Percentiles rank a stretch among this genome's conserved stretches.
phyloP scores from a whole-genome alignment of 2,329 filamentous ascomycete species.

The Lithohypha guttulata region DNA sequence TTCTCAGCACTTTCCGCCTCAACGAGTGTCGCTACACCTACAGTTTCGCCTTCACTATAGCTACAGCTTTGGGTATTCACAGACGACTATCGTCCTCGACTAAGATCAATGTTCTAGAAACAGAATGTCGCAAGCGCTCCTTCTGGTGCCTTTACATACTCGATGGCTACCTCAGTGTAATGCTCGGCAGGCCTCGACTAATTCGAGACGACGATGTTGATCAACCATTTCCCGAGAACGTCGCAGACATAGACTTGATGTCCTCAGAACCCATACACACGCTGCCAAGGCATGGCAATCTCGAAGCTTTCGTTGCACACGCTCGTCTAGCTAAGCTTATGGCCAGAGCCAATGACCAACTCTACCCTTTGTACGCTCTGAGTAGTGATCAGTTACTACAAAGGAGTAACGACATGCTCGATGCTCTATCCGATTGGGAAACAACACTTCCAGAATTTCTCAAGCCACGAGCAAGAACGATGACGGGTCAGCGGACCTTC shows the following conservation, averaged over 20 bases:
- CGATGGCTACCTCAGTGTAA: conserved; percentile 54
- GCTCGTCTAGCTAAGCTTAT: conserved; percentile 23
- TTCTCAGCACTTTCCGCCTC: conserved; percentile 44
- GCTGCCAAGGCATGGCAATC: conserved; percentile 22
- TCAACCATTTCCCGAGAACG: conserved; percentile 44
- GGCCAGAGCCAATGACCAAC: conserved; percentile 20
- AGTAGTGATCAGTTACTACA: conserved; percentile 19
- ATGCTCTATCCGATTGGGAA: conserved; percentile 19
- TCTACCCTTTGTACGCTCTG: conserved; percentile 22
- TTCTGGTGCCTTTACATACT: conserved; percentile 55
- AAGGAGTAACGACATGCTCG: conserved; percentile 18
- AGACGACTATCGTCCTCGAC: conserved; percentile 23
- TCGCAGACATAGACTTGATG: conserved; percentile 49
- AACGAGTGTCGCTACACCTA: conserved; percentile 47
- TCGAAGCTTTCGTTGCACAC: conserved; percentile 20
- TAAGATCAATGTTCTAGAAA: conserved; percentile 27
- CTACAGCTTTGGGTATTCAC: conserved; percentile 37
- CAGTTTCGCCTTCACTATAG: conserved; percentile 31
- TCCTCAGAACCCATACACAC: conserved; percentile 29
- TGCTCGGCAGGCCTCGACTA: conserved; percentile 49
- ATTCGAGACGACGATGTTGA: conserved; percentile 56
- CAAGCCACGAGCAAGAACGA: conserved; percentile 21
- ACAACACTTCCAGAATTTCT: conserved; percentile 21
- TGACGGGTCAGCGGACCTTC: conserved; percentile 21
- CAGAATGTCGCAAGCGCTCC: conserved; percentile 46